Percentiles rank a stretch among this genome's conserved stretches.
phyloP scores from a whole-genome alignment of 352 stramenopile species.

The Hyaloperonospora brassicae region DNA sequence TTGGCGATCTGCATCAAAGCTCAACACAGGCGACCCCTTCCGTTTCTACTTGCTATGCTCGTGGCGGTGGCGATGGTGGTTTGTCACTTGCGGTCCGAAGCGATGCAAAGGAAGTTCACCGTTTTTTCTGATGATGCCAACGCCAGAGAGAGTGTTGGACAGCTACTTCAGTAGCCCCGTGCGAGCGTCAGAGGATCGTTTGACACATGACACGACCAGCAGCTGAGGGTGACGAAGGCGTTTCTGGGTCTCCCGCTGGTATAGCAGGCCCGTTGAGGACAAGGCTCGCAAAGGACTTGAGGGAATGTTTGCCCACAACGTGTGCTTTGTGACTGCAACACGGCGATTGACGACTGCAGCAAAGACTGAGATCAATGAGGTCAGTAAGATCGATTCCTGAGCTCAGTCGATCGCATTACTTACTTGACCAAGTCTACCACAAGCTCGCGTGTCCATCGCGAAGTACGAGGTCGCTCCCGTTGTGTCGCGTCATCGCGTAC shows the following conservation, averaged over 20 bases:
- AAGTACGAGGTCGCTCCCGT: not conserved
- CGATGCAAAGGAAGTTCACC: conserved; percentile 67
- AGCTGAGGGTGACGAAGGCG: conserved; percentile 4
- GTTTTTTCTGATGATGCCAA: conserved; percentile 54
- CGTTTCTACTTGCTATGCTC: conserved; percentile 7
- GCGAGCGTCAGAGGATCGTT: conserved; percentile 44
- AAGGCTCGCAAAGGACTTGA: conserved; percentile 91
- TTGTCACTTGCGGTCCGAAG: conserved; percentile 43
- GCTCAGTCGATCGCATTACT: not conserved
- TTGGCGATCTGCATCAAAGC: conserved; percentile 16
- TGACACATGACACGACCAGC: conserved; percentile 20
- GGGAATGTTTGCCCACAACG: conserved; percentile 97
- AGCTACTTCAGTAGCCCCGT: conserved; percentile 49
- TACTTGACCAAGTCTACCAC: too few species aligned
- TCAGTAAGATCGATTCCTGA: conserved; percentile 28
- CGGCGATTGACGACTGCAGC: conserved; percentile 93
- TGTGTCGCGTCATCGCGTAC: conserved; percentile 71
- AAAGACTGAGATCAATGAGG: conserved; percentile 89
- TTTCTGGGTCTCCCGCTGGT: conserved; percentile 1
- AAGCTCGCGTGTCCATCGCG: too few species aligned
- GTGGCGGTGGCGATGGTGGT: conserved; percentile 35
- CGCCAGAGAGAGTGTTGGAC: conserved; percentile 34
- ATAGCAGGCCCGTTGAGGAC: conserved; percentile 42
- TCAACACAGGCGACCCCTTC: conserved; percentile 9
- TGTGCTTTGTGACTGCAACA: conserved; percentile 93